Base-by-base conservation (phyloP, 2,329 filamentous ascomycete species). In the Aspergillus thermomutatus region DNA sequence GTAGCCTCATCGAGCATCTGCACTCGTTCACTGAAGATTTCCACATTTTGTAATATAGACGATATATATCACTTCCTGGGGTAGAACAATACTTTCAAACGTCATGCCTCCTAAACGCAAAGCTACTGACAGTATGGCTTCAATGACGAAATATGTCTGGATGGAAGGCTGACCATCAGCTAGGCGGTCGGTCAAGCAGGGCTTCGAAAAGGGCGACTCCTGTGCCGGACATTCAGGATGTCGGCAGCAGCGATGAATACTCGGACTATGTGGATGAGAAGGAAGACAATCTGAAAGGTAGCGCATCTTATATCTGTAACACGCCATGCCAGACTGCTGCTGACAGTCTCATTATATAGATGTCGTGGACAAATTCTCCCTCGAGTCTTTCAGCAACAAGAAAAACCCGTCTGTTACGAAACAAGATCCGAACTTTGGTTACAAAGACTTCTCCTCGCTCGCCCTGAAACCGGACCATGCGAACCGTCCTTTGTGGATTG, bases 401-500 rank as follows among this genome's bases (percentile, higher is more conserved):
- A 73, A 79, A 64, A 73, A 79, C 68, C 56, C 64, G 28, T 65
- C 64, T 10, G 60, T 67, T 8, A 69, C 75, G 48, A 75, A 72
- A 51, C 70, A 75, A 49, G 84, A 87, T 61, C 78, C 82, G 9
- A 81, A 84, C 49, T 85, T 83, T 54, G 83, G 80, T 49, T 82
- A 83, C 64, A 84, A 84, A 61, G 92, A 99, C 74, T 94, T 94
- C 72, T 92, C 90, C 50, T 89, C 88, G 63, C 82, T 96, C 40
- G 80, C 85, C 40, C 80, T 97, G 63, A 97, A 97, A 75, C 85
- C 88, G 3, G 93, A 97, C 73, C 92, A 96, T 77, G 85, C 87
- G 61, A 91, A 92, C 69, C 87, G 94, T 17, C 94, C 94, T 17
- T 82, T 97, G 58, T 97, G 92, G 91, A 94, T 99, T 65, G 92